These are phyloP conservation scores for Terana coerulea DNA, from an alignment of 768 basidiomycete species.

Conservation along the genomic window DNA sequence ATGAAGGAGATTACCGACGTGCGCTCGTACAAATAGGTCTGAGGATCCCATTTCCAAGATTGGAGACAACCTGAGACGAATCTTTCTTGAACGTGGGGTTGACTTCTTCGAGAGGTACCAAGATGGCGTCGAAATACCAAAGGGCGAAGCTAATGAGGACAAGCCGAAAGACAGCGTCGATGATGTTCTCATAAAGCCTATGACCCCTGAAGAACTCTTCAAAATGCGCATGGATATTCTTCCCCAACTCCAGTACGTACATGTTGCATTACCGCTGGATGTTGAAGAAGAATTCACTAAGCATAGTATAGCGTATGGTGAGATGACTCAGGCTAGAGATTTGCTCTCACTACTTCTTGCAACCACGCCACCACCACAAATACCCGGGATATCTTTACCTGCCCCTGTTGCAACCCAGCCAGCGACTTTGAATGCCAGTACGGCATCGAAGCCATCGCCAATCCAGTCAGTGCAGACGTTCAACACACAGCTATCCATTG, in stretches of 20 bases:
- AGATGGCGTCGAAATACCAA: slow-evolving; percentile 9
- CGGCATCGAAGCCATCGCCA: slow-evolving; percentile 62
- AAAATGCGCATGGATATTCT: slow-evolving; percentile 72
- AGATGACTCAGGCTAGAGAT: slow-evolving; percentile 75
- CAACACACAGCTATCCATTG: slow-evolving; percentile 42
- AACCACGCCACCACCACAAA: slow-evolving; percentile 33
- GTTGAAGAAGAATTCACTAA: slow-evolving; percentile 12
- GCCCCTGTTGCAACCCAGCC: slow-evolving; percentile 17
- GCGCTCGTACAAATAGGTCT: slow-evolving; percentile 24
- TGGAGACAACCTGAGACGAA: slow-evolving; percentile 62
- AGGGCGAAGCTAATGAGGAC: slow-evolving; percentile 20
- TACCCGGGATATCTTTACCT: slow-evolving; percentile 3
- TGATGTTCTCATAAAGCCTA: slow-evolving; percentile 33
- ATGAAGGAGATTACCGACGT: slow-evolving; percentile 3
- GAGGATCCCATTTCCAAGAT: slow-evolving; percentile 55
- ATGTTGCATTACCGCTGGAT: background rate
- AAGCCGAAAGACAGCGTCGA: slow-evolving; percentile 29
- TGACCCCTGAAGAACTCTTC: slow-evolving; percentile 70
- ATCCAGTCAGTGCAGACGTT: slow-evolving; percentile 36
- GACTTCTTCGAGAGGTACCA: slow-evolving; percentile 64
- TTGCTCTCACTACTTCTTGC: slow-evolving; percentile 58
- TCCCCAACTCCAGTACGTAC: slow-evolving; percentile 68
- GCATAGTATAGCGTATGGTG: slow-evolving; percentile 66
- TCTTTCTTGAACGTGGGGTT: slow-evolving; percentile 69
- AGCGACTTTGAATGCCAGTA: slow-evolving; percentile 51